Base-by-base conservation (phyloP, 345 rosid genomes). In the Populus davidiana region DNA sequence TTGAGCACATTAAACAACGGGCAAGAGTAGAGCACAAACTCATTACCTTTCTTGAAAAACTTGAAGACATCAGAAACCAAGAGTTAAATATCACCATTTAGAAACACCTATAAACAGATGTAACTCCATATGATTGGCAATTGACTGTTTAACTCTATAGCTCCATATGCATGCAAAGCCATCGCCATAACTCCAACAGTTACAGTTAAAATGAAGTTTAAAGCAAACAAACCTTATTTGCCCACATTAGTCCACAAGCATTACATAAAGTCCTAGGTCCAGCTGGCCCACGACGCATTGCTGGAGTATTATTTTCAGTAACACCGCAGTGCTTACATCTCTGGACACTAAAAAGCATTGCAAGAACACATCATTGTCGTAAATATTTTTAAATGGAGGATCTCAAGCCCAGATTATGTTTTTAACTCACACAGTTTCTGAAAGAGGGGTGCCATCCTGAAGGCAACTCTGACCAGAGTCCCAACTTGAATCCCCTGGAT, bases 241-340 rank as follows among this genome's bases (percentile, higher is more conserved):
- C 93, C 96, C 96, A 91, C 96, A 91, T 91, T n/a, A 91, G 89
- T 66, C 96, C 96, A 73, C 96, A 91, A 7, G 96, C 96, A 72
- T 91, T 91, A 80, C 93, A 91, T 70, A 91, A 82, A 67, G 93
- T 91, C 80, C 96, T 90, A 39, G 96, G 93, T 79, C 96, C 96
- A 81, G 89, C 91, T 66, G 96, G 96, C 44, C 96, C 96, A 74
- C 96, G 93, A 69, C 93, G 96, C 96, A 91, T 91, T 65, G 91
- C 91, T 35, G 96, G 93, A 69, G 93, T 91, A 73, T 82, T 87
- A 77, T 82, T 88, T 87, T 88, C 96, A 75, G 86, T 82, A 70
- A 91, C 86, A 41, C 96, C 92, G 77, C 96, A 91, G 75, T 91
- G 95, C 74, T 87, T 91, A 75, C 95, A 91, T 75, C 89, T 85